These are phyloP conservation scores for Centrapalus pauciflorus DNA, from an alignment of 129 eudicot species.

Conservation along the genomic window DNA sequence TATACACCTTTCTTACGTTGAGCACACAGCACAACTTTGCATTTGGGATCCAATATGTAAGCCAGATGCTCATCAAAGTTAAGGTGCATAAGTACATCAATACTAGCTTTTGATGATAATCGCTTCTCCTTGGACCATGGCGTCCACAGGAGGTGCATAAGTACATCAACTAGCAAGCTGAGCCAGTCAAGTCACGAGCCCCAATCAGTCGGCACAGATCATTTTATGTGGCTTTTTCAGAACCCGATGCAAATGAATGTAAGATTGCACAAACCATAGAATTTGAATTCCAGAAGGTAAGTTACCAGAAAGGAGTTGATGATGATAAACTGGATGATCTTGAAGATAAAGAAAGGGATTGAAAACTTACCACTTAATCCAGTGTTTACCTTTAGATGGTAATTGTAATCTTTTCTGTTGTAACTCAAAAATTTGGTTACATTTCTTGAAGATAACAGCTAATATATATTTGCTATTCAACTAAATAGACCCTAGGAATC, in stretches of 20 bases:
- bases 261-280: slow-evolving; percentile 77
- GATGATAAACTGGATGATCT: slow-evolving; percentile 39
- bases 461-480: slow-evolving; percentile 5
- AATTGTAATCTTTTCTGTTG: slow-evolving; percentile 7
- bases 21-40: too few species aligned
- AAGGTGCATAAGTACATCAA: too few species aligned
- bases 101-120: slow-evolving; percentile 39
- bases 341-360: slow-evolving; percentile 17
- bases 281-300: slow-evolving; percentile 60
- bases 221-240: slow-evolving; percentile 72
- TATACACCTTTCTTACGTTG: too few species aligned
- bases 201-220: slow-evolving; percentile 59
- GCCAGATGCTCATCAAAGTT: too few species aligned
- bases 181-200: slow-evolving; percentile 10
- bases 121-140: slow-evolving; percentile 75
- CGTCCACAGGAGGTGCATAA: slow-evolving; percentile 69
- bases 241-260: slow-evolving; percentile 62
- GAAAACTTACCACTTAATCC: too few species aligned
- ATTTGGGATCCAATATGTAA: too few species aligned
- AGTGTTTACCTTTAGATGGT: too few species aligned
- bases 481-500: too few species aligned
- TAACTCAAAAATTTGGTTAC: slow-evolving; percentile 8
- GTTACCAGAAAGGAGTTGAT: slow-evolving; percentile 40
- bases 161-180: slow-evolving; percentile 63
- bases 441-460: slow-evolving; percentile 8